Evolutionary conservation across 2,329 filamentous ascomycete genomes (phyloP).

Genomic region (Colletotrichum sojae): DNA sequence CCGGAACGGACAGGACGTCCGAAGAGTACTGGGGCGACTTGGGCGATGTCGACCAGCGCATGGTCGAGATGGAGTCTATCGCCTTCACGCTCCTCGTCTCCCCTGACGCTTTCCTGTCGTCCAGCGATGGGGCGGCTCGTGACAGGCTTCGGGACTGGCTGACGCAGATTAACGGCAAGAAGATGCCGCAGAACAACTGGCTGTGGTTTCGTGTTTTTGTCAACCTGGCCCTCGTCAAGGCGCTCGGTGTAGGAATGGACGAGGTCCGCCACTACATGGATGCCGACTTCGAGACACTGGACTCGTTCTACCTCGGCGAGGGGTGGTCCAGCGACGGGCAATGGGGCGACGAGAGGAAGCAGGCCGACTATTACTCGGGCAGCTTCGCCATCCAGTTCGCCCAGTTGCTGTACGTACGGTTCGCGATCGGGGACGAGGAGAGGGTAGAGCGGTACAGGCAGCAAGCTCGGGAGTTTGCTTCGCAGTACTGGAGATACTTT

Average conservation of each 20-base stretch:
- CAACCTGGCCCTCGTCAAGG: constrained; percentile 56
- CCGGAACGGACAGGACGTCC: constrained; percentile 43
- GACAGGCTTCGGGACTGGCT: constrained; percentile 53
- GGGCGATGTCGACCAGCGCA: constrained; percentile 57
- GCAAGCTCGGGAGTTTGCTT: constrained; percentile 54
- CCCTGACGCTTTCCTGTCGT: constrained; percentile 50
- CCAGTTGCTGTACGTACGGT: constrained; percentile 57
- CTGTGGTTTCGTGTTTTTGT: constrained; percentile 61
- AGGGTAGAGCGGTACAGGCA: constrained; percentile 51
- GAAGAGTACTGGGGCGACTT: constrained; percentile 58
- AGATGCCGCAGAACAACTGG: constrained; percentile 60
- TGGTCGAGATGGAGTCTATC: constrained; percentile 63
- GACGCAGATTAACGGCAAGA: constrained; percentile 54
- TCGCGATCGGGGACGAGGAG: constrained; percentile 52
- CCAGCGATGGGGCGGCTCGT: constrained; percentile 44
- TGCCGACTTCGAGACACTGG: constrained; percentile 54
- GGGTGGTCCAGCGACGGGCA: constrained; percentile 60
- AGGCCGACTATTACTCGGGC: constrained; percentile 62
- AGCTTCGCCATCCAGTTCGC: constrained; percentile 63
- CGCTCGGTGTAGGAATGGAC: constrained; percentile 50
- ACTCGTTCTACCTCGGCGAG: constrained; percentile 55
- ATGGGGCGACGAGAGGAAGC: constrained; percentile 52
- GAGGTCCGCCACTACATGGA: constrained; percentile 51
- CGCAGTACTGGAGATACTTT: constrained; percentile 59
- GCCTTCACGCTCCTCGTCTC: constrained; percentile 57